Evolutionary conservation across 2,329 filamentous ascomycete species (phyloP).

Genomic region (Grosmannia serpens): DNA sequence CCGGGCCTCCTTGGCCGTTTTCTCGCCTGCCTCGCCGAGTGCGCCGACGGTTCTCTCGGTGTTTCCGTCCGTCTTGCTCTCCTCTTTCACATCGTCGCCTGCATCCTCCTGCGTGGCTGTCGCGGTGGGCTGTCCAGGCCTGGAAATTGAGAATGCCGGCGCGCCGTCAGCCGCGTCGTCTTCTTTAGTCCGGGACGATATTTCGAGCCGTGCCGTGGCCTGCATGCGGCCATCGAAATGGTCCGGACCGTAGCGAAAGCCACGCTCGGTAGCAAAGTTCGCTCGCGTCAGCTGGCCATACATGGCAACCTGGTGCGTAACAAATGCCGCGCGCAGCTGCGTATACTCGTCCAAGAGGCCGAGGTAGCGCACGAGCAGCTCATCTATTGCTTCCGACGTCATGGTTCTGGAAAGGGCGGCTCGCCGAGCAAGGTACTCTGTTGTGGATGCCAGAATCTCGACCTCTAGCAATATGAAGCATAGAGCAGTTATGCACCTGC

Average conservation of each 20-base stretch:
- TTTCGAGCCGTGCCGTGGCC: conserved; percentile 36
- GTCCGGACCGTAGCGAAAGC: conserved; percentile 55
- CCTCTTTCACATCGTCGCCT: background rate
- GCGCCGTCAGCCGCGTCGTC: background rate
- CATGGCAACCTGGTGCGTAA: conserved; percentile 40
- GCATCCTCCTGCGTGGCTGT: background rate
- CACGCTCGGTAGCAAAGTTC: conserved; percentile 57
- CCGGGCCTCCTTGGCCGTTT: background rate
- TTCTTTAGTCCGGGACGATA: conserved; percentile 7
- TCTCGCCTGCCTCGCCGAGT: background rate
- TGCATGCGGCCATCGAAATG: conserved; percentile 66
- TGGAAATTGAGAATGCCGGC: background rate
- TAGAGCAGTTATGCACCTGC: too few species aligned
- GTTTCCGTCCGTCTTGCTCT: background rate
- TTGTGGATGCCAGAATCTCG: background rate
- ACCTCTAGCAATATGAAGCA: too few species aligned
- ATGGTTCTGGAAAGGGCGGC: conserved; percentile 11
- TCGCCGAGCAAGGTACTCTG: background rate
- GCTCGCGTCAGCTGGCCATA: conserved; percentile 57
- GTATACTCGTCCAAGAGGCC: conserved; percentile 56
- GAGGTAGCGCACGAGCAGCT: conserved; percentile 55
- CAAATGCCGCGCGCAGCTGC: conserved; percentile 41
- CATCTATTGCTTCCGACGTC: conserved; percentile 39
- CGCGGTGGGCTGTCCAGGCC: background rate
- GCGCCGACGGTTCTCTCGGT: background rate